Percentiles rank a stretch among this genome's conserved stretches.
phyloP scores from a whole-genome alignment of 2,329 filamentous ascomycete species.

The Sarocladium kiliense region DNA sequence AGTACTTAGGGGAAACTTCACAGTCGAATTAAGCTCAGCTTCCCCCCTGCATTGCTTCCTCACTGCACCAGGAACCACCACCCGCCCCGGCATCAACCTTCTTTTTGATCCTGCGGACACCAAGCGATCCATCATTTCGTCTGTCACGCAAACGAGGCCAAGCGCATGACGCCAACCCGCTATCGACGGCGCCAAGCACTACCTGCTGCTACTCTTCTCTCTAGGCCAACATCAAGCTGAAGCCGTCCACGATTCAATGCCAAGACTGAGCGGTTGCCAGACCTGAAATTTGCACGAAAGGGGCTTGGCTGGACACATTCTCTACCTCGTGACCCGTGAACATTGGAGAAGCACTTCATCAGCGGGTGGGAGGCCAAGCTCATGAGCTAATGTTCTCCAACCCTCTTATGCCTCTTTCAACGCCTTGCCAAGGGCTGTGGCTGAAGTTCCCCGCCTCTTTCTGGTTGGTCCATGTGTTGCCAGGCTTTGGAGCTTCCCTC shows the following conservation, averaged over 20 bases:
- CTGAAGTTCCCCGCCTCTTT: background rate
- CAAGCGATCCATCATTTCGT: background rate
- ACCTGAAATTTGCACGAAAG: background rate
- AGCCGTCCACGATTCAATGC: background rate
- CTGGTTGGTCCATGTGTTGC: background rate
- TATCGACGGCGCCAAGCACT: background rate
- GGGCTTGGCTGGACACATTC: background rate
- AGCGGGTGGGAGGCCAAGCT: background rate
- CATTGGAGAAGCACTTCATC: background rate
- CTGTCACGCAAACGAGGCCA: background rate
- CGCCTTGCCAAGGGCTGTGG: background rate
- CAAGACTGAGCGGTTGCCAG: background rate
- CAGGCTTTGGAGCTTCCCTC: background rate
- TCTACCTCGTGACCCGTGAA: background rate
- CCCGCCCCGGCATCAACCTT: background rate
- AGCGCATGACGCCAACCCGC: background rate
- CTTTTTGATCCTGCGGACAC: background rate
- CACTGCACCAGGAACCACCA: background rate
- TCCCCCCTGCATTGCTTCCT: background rate
- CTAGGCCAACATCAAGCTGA: background rate
- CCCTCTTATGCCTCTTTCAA: background rate
- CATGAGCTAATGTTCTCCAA: background rate
- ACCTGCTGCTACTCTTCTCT: background rate
- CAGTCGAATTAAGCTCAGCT: constrained; percentile 5
- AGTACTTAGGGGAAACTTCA: background rate